These are phyloP conservation scores for Ogataea trehalophila DNA, from an alignment of 805 yeast species.

Conservation along the genomic window DNA sequence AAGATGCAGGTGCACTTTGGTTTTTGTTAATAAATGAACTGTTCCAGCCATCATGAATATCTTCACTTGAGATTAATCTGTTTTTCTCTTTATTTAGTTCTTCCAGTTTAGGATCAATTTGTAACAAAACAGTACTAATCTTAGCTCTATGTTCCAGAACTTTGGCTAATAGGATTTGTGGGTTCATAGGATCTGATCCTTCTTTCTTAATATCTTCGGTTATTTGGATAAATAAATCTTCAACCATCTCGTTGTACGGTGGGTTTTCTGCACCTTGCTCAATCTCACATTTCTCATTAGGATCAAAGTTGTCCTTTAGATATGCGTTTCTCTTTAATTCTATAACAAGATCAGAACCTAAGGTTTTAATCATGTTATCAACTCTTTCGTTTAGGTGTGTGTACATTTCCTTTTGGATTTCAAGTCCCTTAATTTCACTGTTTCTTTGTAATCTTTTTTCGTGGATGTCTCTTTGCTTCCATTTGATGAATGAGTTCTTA, in stretches of 20 bases:
- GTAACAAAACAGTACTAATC: constrained; percentile 59
- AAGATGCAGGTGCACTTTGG: constrained; percentile 19
- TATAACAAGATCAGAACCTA: constrained; percentile 36
- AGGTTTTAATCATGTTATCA: constrained; percentile 48
- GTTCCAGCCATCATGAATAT: constrained; percentile 88
- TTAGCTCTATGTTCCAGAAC: constrained; percentile 61
- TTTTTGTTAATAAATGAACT: constrained; percentile 62
- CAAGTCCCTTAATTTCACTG: constrained; percentile 68
- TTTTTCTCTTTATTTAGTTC: constrained; percentile 67
- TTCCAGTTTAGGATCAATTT: constrained; percentile 62
- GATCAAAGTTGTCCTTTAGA: constrained; percentile 51
- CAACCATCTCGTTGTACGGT: constrained; percentile 88
- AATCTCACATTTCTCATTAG: constrained; percentile 45
- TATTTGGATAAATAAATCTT: constrained; percentile 78
- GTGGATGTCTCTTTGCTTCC: constrained; percentile 98
- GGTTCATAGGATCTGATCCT: constrained; percentile 40
- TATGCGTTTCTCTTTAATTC: constrained; percentile 34
- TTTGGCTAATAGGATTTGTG: constrained; percentile 34
- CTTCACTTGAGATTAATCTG: constrained; percentile 80
- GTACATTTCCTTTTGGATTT: constrained; percentile 79
- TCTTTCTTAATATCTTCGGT: constrained; percentile 51
- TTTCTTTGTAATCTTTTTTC: constrained; percentile 82
- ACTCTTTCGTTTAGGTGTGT: constrained; percentile 67
- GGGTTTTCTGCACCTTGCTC: constrained; percentile 41
- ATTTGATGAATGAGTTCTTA: constrained; percentile 81